phyloP scores from a whole-genome alignment of 371 early-diverging fungal species.

The Mortierella sp. region DNA sequence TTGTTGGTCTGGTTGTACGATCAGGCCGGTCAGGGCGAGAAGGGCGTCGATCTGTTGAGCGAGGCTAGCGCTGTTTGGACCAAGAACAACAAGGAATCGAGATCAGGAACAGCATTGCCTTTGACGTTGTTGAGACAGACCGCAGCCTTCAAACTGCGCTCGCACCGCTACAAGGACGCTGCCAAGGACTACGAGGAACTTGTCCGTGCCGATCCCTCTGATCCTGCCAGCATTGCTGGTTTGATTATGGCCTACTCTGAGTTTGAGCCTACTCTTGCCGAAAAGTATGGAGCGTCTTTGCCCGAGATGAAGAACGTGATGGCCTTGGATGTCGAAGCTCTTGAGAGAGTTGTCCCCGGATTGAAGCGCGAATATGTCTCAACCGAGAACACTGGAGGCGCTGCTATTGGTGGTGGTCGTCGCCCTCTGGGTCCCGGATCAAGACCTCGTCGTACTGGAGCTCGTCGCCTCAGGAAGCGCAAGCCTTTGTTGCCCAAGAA shows the following conservation, averaged over 20 bases:
- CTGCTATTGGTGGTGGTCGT: constrained; percentile 10
- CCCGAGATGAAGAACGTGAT: constrained; percentile 60
- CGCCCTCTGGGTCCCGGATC: constrained; percentile 21
- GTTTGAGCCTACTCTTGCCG: constrained; percentile 75
- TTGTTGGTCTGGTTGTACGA: constrained; percentile 81
- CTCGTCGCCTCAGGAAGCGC: constrained; percentile 69
- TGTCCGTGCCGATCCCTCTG: constrained; percentile 76
- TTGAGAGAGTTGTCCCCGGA: constrained; percentile 74
- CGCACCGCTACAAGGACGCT: constrained; percentile 72
- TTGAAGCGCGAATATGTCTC: constrained; percentile 73
- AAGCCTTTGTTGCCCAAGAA: constrained; percentile 72
- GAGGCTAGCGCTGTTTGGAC: constrained; percentile 72
- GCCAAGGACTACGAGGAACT: constrained; percentile 78
- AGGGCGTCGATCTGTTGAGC: constrained; percentile 70
- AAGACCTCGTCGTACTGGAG: constrained; percentile 29
- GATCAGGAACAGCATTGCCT: constrained; percentile 36
- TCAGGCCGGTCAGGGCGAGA: constrained; percentile 71
- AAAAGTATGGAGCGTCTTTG: constrained; percentile 74
- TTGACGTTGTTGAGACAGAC: constrained; percentile 73
- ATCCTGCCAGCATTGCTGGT: constrained; percentile 77
- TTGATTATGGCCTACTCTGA: constrained; percentile 78
- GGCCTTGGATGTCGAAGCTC: constrained; percentile 65
- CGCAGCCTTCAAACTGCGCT: constrained; percentile 78
- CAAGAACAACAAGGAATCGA: constrained; percentile 23
- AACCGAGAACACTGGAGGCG: constrained; percentile 48